These are phyloP conservation scores for Candida mattraensis DNA, from an alignment of 805 yeast genomes.

Conservation along the genomic window DNA sequence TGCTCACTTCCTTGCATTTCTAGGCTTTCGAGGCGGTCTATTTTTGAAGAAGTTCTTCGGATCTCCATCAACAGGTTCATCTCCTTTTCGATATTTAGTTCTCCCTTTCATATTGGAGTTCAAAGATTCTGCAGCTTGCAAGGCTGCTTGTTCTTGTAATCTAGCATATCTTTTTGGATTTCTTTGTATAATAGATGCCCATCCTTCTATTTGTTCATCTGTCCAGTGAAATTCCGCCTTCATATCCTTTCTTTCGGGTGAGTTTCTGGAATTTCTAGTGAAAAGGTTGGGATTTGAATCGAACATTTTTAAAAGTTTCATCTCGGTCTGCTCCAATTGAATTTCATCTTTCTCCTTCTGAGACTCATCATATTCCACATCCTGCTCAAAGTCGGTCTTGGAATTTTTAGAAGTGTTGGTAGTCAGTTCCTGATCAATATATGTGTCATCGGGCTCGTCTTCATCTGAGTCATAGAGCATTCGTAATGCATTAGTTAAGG, in stretches of 20 bases:
- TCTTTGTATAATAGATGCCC: constrained; percentile 75
- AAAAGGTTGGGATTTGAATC: constrained; percentile 51
- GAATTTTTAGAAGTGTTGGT: constrained; percentile 17
- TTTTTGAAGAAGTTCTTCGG: background rate
- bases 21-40: constrained; percentile 1
- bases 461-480: constrained; percentile 73
- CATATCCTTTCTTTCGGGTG: constrained; percentile 51
- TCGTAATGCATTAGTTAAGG: constrained; percentile 55
- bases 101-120: constrained; percentile 23
- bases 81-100: constrained; percentile 39
- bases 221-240: constrained; percentile 64
- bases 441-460: constrained; percentile 83
- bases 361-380: constrained; percentile 18
- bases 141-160: too few species aligned
- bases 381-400: constrained; percentile 35
- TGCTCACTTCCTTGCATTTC: too few species aligned
- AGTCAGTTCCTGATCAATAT: constrained; percentile 54
- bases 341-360: constrained; percentile 21
- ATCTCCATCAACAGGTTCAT: constrained; percentile 19
- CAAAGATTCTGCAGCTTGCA: constrained; percentile 39
- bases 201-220: constrained; percentile 91
- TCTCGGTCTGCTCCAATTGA: constrained; percentile 51
- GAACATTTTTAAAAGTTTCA: constrained; percentile 54
- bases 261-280: constrained; percentile 44
- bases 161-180: constrained; percentile 61